Evolutionary conservation across 2,329 filamentous ascomycete species (phyloP), one percentile per base, ranked within the genome.

Genomic region (Colletotrichum lindemuthianum): DNA sequence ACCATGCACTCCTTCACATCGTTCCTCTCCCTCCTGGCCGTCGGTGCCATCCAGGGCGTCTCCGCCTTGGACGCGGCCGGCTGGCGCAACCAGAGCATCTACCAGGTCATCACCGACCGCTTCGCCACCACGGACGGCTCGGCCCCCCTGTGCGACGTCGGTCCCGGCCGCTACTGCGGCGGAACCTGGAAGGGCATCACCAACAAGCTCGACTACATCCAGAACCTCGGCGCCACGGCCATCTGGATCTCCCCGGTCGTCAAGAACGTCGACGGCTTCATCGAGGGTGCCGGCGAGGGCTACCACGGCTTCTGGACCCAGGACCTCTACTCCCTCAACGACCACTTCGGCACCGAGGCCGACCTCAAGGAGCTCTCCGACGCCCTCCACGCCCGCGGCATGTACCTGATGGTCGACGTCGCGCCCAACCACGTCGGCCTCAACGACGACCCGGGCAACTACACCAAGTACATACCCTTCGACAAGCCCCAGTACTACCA

Each of bases 401-500:
- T 87, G 84, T 84, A 84, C 68, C 73, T 87, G 33, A 87, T 87
- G 84, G 77, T 86, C 12, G 84, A 86, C 63, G 73, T 86, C 4
- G 84, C 86, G 4, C 75, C 79, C 33, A 86, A 86, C 68, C 82
- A 86, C 70, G 80, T 81, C 68, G 81, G 76, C n/a, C 32, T 74
- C 36, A 72, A 72, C 63, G 67, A 70, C 40, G 24, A 53, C 36
- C 58, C 70, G 8, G 67, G 68, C 47, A 59, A 69, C 55, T 68
- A 60, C 55, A 55, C 41, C 51, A 72, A 72, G 66, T 64, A 65
- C 59, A 68, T 71, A 33, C 68, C 67, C 66, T 76, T 85, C 50
- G 82, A 90, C 73, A 75, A 83, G 37, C 61, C 79, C 15, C 81
- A 80, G 37, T 88, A 88, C 70, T 92, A 86, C 75, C 88, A 92